Conservation (phyloP, 192 early-diverging fungal species). For the Backusella liffmaniae region DNA sequence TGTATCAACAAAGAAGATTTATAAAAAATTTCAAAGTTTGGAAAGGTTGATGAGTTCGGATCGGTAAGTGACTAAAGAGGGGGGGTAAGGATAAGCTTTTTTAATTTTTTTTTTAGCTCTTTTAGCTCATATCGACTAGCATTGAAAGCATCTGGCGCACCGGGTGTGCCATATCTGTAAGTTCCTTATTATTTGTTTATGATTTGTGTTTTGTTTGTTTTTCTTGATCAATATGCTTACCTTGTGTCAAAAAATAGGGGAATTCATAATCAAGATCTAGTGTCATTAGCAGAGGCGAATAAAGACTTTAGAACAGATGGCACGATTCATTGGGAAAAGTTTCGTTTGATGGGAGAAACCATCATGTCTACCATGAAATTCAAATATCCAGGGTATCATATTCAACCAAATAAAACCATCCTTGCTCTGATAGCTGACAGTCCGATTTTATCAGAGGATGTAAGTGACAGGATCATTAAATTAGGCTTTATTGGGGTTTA, state of each 20-base stretch:
- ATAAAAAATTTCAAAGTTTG: constrained; percentile 56
- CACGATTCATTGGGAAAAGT: constrained; percentile 72
- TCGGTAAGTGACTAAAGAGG: constrained; percentile 2
- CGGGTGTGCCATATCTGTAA: constrained; percentile 80
- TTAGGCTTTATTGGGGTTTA: neutral
- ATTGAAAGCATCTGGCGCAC: constrained; percentile 53
- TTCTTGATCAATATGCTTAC: neutral
- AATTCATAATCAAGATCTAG: constrained; percentile 66
- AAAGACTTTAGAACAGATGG: constrained; percentile 63
- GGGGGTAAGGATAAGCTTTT: neutral
- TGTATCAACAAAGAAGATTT: constrained; percentile 47
- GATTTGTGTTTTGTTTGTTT: neutral
- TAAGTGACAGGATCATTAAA: neutral
- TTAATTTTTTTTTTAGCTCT: constrained; percentile 30
- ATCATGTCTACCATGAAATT: constrained; percentile 30
- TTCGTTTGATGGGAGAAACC: constrained; percentile 52
- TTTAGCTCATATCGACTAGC: constrained; percentile 73
- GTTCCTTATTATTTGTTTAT: constrained; percentile 14
- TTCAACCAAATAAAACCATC: constrained; percentile 21
- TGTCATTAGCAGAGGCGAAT: constrained; percentile 75
- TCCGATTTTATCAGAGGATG: constrained; percentile 24
- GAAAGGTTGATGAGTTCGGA: constrained; percentile 73
- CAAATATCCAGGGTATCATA: constrained; percentile 17
- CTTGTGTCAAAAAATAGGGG: constrained; percentile 15
- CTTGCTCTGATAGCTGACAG: constrained; percentile 30